phyloP scores from a whole-genome alignment of 345 rosid genomes.

The Populus nigra region DNA sequence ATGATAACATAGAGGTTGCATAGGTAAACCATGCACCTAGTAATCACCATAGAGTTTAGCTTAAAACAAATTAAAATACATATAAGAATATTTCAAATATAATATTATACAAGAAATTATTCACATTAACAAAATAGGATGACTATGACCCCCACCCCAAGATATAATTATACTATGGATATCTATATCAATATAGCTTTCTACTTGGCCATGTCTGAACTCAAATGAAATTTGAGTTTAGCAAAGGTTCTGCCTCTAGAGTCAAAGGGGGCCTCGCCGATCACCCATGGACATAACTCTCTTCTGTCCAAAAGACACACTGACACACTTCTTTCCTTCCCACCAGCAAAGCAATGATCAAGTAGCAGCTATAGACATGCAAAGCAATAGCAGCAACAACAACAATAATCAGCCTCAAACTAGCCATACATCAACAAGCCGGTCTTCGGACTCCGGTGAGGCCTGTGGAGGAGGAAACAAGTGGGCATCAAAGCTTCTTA shows the following conservation, averaged over 20 bases:
- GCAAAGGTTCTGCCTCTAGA: slow-evolving; percentile 17
- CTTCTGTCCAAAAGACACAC: slow-evolving; percentile 25
- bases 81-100: neutral
- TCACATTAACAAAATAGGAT: neutral
- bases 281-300: slow-evolving; percentile 37
- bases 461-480: slow-evolving; percentile 23
- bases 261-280: slow-evolving; percentile 38
- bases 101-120: slow-evolving; percentile 6
- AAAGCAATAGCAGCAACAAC: slow-evolving; percentile 18
- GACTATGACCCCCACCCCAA: slow-evolving; percentile 23
- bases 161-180: slow-evolving; percentile 20
- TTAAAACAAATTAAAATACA: neutral
- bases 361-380: slow-evolving; percentile 36
- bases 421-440: slow-evolving; percentile 54
- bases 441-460: slow-evolving; percentile 49
- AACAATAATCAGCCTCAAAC: slow-evolving; percentile 23
- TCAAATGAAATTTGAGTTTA: slow-evolving; percentile 31
- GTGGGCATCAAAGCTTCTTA: slow-evolving; percentile 65
- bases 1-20: neutral
- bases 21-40: slow-evolving; percentile 3
- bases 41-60: neutral
- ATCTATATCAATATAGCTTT: slow-evolving; percentile 17
- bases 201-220: slow-evolving; percentile 32
- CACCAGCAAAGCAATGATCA: slow-evolving; percentile 31
- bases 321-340: slow-evolving; percentile 15